Base-by-base conservation (phyloP, 192 early-diverging fungal species). In the Rhizoclosmatium sp. region DNA sequence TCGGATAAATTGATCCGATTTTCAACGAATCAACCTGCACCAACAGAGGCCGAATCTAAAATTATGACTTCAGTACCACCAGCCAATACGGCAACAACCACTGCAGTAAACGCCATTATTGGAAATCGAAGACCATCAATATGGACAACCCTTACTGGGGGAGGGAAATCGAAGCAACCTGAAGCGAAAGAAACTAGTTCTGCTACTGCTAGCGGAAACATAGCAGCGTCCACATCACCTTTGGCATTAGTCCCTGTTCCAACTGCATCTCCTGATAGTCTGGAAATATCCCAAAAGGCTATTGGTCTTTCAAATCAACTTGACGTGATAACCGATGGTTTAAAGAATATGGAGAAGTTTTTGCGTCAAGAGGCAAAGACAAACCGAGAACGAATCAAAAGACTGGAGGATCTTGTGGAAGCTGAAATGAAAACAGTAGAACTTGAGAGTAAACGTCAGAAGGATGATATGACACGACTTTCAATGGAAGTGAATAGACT, bases 391-490 rank as follows among this genome's bases (percentile, higher is more conserved):
- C 42, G 75, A 47, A 76, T 76, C 40, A 67, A 66, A 44, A 10
- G 65, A 40, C 47, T 76, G 46, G 75, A 76, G 48, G 75, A 76
- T 51, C 41, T 67, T 47, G 75, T 76, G 19, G 75, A 76, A 76
- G 49, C 4, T n/a, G 75, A 76, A 51, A 7, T 62, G 7, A 62
- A 62, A 31, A 9, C 9, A 21, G 23, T 23, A 7, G 60, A 62
- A 21, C 4, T 7, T 7, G 23, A 62, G 14, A 21, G 23, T 7
- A 23, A 16, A 45, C 16, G 9, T 4, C 72, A 62, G 44, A 75
- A 75, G 16, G 59, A 62, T n/a, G 72, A 62, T 10, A 44, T 75
- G 61, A 14, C 7, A 41, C 59, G 59, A 40, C 21, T 71, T 9
- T 58, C 19, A 7, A 7, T 19, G 5, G 60, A 62, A 23, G 5